Conservation (phyloP, 2,329 filamentous ascomycete species). For the Fusarium luffae region DNA sequence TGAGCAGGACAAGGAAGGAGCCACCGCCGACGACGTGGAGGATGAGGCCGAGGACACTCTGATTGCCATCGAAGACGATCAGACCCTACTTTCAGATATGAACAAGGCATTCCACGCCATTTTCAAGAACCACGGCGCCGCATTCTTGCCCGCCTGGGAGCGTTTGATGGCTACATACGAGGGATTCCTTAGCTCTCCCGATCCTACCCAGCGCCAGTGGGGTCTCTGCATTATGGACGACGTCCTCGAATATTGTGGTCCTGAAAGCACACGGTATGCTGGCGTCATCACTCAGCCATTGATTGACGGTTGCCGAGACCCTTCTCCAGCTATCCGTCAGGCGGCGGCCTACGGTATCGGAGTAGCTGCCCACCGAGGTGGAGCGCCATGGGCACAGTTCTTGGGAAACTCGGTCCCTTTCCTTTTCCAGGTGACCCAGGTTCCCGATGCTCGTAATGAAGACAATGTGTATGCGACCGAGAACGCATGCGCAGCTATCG, state of each 20-base stretch:
- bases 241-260: conserved; percentile 95
- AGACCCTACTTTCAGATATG: conserved; percentile 97
- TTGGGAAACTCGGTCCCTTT: conserved; percentile 81
- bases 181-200: conserved; percentile 80
- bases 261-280: conserved; percentile 87
- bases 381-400: conserved; percentile 87
- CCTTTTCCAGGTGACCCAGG: conserved; percentile 85
- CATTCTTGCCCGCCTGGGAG: conserved; percentile 91
- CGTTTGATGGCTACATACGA: conserved; percentile 86
- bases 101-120: conserved; percentile 99
- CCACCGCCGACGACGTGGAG: conserved; percentile 86
- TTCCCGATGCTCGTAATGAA: conserved; percentile 84
- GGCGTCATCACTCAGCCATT: conserved; percentile 88
- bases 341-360: conserved; percentile 96
- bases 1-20: conserved; percentile 79
- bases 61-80: conserved; percentile 95
- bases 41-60: conserved; percentile 88
- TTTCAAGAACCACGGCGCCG: conserved; percentile 92
- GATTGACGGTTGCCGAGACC: conserved; percentile 84
- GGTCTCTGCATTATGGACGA: conserved; percentile 99
- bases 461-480: conserved; percentile 98
- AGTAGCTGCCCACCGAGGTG: conserved; percentile 93
- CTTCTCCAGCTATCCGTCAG: conserved; percentile 91
- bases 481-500: conserved; percentile 95
- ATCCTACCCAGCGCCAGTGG: conserved; percentile 96